Evolutionary conservation across 208 protist species (phyloP).

Genomic region (Trypanosoma cruzi): DNA sequence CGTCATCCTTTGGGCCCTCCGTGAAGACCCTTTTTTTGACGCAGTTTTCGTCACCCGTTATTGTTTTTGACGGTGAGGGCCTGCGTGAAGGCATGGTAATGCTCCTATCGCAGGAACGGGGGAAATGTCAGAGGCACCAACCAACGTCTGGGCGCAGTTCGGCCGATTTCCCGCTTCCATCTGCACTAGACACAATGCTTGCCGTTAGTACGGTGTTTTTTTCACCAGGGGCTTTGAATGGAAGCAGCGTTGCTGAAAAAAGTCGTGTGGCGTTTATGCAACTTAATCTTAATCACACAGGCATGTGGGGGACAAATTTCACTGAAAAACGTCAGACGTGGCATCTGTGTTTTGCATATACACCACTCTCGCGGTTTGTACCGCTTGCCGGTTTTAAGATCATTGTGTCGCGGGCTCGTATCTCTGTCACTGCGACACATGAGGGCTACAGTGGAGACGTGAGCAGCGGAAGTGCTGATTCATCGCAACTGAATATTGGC

Average conservation of each 20-base stretch:
- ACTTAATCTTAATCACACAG: slow-evolving; percentile 73
- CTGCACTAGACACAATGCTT: slow-evolving; percentile 58
- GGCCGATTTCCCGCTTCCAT: slow-evolving; percentile 22
- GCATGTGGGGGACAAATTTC: slow-evolving; percentile 53
- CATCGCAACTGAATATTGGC: slow-evolving; percentile 51
- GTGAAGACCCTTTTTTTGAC: slow-evolving; percentile 32
- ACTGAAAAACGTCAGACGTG: slow-evolving; percentile 36
- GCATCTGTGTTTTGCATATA: slow-evolving; percentile 68
- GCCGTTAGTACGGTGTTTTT: slow-evolving; percentile 48
- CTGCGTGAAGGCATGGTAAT: slow-evolving; percentile 58
- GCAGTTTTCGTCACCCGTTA: slow-evolving; percentile 63
- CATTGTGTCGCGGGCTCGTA: slow-evolving; percentile 40
- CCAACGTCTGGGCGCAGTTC: slow-evolving; percentile 13
- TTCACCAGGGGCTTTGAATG: slow-evolving; percentile 8
- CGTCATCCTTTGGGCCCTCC: not conserved
- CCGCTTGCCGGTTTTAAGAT: slow-evolving; percentile 43
- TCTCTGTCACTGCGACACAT: slow-evolving; percentile 32
- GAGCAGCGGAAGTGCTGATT: slow-evolving; percentile 14
- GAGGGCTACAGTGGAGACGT: slow-evolving; percentile 5
- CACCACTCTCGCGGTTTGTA: slow-evolving; percentile 39
- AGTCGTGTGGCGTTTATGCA: slow-evolving; percentile 46
- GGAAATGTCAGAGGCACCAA: slow-evolving; percentile 43
- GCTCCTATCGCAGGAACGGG: slow-evolving; percentile 41
- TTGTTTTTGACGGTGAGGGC: slow-evolving; percentile 54
- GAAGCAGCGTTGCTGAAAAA: not conserved